These are phyloP conservation scores for Starmerella asiatica DNA, from an alignment of 805 yeast species.

Conservation along the genomic window DNA sequence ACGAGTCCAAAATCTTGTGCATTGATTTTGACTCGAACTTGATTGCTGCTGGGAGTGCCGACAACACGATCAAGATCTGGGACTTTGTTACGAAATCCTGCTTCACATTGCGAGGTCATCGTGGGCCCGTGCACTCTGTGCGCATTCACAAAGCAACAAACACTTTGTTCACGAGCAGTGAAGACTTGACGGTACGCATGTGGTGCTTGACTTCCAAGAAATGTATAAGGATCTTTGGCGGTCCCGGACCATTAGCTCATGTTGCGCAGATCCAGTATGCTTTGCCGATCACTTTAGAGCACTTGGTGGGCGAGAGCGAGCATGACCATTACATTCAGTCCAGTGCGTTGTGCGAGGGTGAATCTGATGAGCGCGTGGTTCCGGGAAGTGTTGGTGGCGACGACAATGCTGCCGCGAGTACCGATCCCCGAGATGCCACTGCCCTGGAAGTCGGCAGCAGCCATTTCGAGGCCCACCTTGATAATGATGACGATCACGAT, in stretches of 20 bases:
- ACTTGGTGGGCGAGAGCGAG: slow-evolving; percentile 38
- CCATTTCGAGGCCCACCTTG: neutral
- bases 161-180: slow-evolving; percentile 75
- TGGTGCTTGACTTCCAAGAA: slow-evolving; percentile 80
- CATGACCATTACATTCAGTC: slow-evolving; percentile 17
- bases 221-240: slow-evolving; percentile 62
- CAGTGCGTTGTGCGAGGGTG: neutral
- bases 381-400: neutral
- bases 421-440: neutral
- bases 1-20: slow-evolving; percentile 68
- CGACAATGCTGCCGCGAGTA: neutral
- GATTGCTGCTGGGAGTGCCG: slow-evolving; percentile 89
- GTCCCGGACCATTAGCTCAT: slow-evolving; percentile 53
- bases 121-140: slow-evolving; percentile 84
- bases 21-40: slow-evolving; percentile 72
- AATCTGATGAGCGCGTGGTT: neutral
- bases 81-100: slow-evolving; percentile 88
- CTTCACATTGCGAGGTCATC: slow-evolving; percentile 83
- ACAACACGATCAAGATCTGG: slow-evolving; percentile 87
- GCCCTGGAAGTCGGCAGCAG: slow-evolving; percentile 1
- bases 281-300: slow-evolving; percentile 67
- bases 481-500: slow-evolving; percentile 16
- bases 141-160: slow-evolving; percentile 68
- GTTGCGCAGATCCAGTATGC: slow-evolving; percentile 90
- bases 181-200: slow-evolving; percentile 84